phyloP scores from a whole-genome alignment of 2,329 filamentous ascomycete species.

The Alternaria ethzedia region DNA sequence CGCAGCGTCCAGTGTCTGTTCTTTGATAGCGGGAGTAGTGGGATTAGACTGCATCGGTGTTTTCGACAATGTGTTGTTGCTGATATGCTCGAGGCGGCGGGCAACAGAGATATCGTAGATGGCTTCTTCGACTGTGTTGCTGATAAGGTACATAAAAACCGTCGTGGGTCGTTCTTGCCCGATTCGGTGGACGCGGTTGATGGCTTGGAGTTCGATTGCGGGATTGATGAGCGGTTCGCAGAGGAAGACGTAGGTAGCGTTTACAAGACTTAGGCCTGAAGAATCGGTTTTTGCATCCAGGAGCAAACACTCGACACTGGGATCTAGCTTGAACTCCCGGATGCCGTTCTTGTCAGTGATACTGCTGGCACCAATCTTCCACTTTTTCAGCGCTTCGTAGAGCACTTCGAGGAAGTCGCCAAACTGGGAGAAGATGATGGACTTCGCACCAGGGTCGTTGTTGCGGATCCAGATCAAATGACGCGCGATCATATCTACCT shows the following conservation, averaged over 20 bases:
- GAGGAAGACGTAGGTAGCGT: slow-evolving; percentile 91
- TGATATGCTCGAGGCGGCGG: slow-evolving; percentile 79
- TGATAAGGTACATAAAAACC: slow-evolving; percentile 94
- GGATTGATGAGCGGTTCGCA: slow-evolving; percentile 95
- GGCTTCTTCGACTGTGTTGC: slow-evolving; percentile 87
- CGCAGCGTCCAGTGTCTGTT: slow-evolving; percentile 75
- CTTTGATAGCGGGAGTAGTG: slow-evolving; percentile 52
- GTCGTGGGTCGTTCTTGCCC: slow-evolving; percentile 87
- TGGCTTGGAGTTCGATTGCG: slow-evolving; percentile 90
- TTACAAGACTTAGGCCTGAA: slow-evolving; percentile 87
- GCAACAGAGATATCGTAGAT: slow-evolving; percentile 87
- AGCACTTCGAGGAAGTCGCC: slow-evolving; percentile 80
- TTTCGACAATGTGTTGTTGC: slow-evolving; percentile 35
- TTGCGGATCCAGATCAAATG: slow-evolving; percentile 86
- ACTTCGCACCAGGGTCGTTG: slow-evolving; percentile 85
- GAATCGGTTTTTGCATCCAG: slow-evolving; percentile 88
- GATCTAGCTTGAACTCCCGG: slow-evolving; percentile 76
- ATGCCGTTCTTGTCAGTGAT: slow-evolving; percentile 75
- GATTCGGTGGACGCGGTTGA: slow-evolving; percentile 93
- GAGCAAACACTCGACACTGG: slow-evolving; percentile 79
- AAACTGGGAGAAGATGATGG: slow-evolving; percentile 94
- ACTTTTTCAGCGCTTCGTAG: slow-evolving; percentile 69
- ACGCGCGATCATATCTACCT: slow-evolving; percentile 74
- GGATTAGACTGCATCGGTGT: slow-evolving; percentile 19
- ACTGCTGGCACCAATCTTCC: slow-evolving; percentile 74